Evolutionary conservation across 768 basidiomycete genomes (phyloP).

Genomic region (Sarcodon sp.): DNA sequence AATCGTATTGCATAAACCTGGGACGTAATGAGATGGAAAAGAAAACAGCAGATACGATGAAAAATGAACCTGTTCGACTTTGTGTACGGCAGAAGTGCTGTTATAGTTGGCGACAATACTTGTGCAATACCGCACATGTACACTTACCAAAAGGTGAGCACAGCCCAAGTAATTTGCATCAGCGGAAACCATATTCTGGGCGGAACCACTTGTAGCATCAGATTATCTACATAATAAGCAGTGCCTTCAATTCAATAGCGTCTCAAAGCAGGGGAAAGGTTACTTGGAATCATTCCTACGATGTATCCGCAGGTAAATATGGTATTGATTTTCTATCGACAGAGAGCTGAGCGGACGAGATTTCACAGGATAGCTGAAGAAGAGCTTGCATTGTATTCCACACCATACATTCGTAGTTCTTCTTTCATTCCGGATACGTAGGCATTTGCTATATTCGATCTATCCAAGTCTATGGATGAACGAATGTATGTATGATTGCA

Average conservation of each 20-base stretch:
- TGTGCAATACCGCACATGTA: slow-evolving; percentile 1
- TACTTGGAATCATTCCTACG: slow-evolving; percentile 62
- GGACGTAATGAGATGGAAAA: too few relatives aligned
- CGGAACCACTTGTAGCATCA: slow-evolving; percentile 49
- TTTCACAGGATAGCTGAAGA: not conserved
- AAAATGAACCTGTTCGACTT: slow-evolving; percentile 36
- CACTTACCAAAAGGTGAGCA: slow-evolving; percentile 48
- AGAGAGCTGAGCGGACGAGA: too few relatives aligned
- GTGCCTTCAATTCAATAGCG: not conserved
- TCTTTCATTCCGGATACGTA: slow-evolving; percentile 76
- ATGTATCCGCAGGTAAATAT: slow-evolving; percentile 69
- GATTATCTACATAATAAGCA: slow-evolving; percentile 31
- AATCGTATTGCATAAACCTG: slow-evolving; percentile 62
- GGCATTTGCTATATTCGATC: slow-evolving; percentile 60
- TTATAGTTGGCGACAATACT: not conserved
- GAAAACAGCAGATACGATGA: too few relatives aligned
- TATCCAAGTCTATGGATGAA: slow-evolving; percentile 38
- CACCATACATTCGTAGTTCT: slow-evolving; percentile 52
- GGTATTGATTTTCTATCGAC: slow-evolving; percentile 44
- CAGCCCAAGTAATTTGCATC: slow-evolving; percentile 55
- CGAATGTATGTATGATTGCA: not conserved
- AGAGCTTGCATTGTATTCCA: slow-evolving; percentile 40
- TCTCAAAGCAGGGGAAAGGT: slow-evolving; percentile 1
- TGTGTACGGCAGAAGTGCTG: slow-evolving; percentile 43
- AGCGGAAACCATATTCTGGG: slow-evolving; percentile 56